phyloP scores from a whole-genome alignment of 352 stramenopile genomes.

The Globisporangium cylindrosporum region DNA sequence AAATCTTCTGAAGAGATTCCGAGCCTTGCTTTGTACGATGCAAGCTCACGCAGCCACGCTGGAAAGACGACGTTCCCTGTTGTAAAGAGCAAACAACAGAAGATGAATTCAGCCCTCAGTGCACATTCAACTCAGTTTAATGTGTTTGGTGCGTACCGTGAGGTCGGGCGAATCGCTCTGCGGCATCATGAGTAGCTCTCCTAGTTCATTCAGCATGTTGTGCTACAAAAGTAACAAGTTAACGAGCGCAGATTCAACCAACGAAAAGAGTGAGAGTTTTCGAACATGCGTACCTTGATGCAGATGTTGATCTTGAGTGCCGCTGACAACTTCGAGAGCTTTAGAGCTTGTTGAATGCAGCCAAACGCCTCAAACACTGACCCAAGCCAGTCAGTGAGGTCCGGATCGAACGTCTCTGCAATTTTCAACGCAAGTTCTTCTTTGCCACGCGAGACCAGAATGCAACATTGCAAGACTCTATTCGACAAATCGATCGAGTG shows the following conservation, averaged over 20 bases:
- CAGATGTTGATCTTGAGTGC: conserved; percentile 58
- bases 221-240: conserved; percentile 25
- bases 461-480: conserved; percentile 57
- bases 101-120: neutral
- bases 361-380: conserved; percentile 70
- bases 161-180: conserved; percentile 38
- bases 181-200: conserved; percentile 24
- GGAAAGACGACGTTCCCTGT: conserved; percentile 59
- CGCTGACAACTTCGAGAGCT: conserved; percentile 36
- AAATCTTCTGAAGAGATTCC: conserved; percentile 23
- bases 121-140: neutral
- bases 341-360: conserved; percentile 36
- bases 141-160: conserved; percentile 28
- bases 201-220: conserved; percentile 34
- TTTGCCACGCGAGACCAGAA: conserved; percentile 55
- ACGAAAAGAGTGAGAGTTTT: neutral
- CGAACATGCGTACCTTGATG: conserved; percentile 40
- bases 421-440: conserved; percentile 41
- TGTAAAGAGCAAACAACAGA: neutral
- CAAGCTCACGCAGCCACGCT: conserved; percentile 48
- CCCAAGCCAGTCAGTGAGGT: conserved; percentile 51
- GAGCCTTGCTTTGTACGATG: conserved; percentile 26
- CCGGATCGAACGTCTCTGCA: conserved; percentile 32
- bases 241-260: neutral
- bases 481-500: conserved; percentile 65